A percentile compares a stretch with the other conserved stretches of the same genome.
Evolutionary conservation across 2,329 filamentous ascomycete genomes (phyloP).

Genomic region (Epichloe uncinata): DNA sequence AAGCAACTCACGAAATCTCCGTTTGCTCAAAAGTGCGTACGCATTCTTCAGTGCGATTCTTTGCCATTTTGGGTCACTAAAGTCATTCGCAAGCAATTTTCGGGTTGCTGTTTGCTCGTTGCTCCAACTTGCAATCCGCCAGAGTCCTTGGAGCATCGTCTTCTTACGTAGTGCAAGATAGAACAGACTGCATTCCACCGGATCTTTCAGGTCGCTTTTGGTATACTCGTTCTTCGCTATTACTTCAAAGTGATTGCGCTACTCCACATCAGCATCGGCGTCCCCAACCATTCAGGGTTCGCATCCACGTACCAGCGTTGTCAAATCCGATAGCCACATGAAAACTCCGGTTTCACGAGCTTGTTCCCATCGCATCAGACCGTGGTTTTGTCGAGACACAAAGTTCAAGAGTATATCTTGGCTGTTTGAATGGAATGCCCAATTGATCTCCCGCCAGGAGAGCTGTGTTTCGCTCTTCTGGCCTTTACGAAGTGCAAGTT

Average conservation of each 20-base stretch:
- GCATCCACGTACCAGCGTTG: slow-evolving; percentile 52
- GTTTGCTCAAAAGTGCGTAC: slow-evolving; percentile 83
- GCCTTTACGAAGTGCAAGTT: slow-evolving; percentile 58
- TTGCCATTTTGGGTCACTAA: slow-evolving; percentile 73
- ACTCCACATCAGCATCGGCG: slow-evolving; percentile 6
- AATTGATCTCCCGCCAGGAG: slow-evolving; percentile 68
- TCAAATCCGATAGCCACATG: slow-evolving; percentile 78
- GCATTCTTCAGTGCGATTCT: slow-evolving; percentile 91
- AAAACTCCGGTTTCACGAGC: slow-evolving; percentile 82
- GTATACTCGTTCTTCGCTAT: slow-evolving; percentile 90
- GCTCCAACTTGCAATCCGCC: slow-evolving; percentile 89
- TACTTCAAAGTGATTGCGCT: slow-evolving; percentile 63
- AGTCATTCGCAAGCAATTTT: slow-evolving; percentile 78
- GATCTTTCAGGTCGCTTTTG: slow-evolving; percentile 74
- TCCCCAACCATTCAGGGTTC: not conserved
- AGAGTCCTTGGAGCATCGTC: slow-evolving; percentile 74
- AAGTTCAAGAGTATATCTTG: slow-evolving; percentile 86
- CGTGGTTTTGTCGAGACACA: slow-evolving; percentile 65
- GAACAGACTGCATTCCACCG: slow-evolving; percentile 79
- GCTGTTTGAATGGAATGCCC: slow-evolving; percentile 72
- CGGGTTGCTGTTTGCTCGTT: slow-evolving; percentile 72
- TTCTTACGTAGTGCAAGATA: slow-evolving; percentile 91
- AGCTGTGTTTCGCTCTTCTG: slow-evolving; percentile 53
- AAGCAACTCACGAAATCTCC: slow-evolving; percentile 57
- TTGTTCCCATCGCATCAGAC: slow-evolving; percentile 69